Conservation (phyloP, 257 asterid species). For the Sherardia arvensis region DNA sequence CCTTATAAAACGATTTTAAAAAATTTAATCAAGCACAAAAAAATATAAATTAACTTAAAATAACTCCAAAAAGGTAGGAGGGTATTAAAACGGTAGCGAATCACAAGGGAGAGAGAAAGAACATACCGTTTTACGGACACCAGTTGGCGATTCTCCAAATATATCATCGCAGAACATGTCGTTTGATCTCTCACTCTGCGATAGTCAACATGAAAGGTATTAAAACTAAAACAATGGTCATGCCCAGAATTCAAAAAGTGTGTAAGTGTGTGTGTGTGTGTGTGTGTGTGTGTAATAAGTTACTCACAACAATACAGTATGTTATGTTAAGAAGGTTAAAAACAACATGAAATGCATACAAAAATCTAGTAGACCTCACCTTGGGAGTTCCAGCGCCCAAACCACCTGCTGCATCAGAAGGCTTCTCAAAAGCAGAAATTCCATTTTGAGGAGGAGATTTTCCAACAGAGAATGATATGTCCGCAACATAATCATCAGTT, state of each 20-base stretch:
- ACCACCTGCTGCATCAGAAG: constrained; percentile 58
- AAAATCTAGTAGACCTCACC: constrained; percentile 31
- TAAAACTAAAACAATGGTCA: background rate
- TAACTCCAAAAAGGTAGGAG: background rate
- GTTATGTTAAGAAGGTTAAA: background rate
- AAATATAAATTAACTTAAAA: constrained; percentile 1
- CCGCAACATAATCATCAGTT: constrained; percentile 42
- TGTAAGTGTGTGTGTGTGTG: too few relatives aligned
- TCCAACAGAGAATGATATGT: constrained; percentile 62
- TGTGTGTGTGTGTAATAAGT: too few relatives aligned
- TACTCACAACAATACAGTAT: too few relatives aligned
- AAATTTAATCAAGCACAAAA: constrained; percentile 7
- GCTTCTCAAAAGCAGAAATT: constrained; percentile 34
- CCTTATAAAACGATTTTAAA: constrained; percentile 42
- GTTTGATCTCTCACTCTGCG: constrained; percentile 78
- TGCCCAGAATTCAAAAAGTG: background rate
- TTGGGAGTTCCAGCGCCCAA: constrained; percentile 95
- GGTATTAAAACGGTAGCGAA: background rate
- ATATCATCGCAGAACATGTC: constrained; percentile 93
- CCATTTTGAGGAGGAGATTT: constrained; percentile 71
- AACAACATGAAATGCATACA: background rate
- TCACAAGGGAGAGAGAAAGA: background rate
- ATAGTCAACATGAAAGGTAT: constrained; percentile 10
- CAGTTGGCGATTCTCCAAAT: constrained; percentile 94
- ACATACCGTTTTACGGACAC: constrained; percentile 64